A percentile compares a stretch with the other conserved stretches of the same genome.
Conservation (phyloP, 1,139 yeast genomes). For the Suhomyces chickasaworum region DNA sequence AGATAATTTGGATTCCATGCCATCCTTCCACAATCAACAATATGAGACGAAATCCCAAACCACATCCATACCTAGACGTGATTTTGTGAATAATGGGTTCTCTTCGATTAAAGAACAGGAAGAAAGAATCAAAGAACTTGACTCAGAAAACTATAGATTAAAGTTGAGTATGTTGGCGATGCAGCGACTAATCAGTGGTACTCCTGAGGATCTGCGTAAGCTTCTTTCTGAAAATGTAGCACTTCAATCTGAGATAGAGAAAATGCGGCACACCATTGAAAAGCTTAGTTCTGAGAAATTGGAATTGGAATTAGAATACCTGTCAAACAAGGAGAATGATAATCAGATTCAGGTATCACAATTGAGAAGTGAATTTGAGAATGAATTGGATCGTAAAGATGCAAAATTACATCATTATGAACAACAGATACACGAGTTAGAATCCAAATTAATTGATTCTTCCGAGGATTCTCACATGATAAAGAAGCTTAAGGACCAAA, state of each 20-base stretch:
- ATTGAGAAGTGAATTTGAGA: conserved; percentile 14
- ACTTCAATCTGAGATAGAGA: conserved; percentile 41
- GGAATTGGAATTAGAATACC: conserved; percentile 12
- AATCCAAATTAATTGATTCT: conserved; percentile 6
- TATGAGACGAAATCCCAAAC: conserved; percentile 1
- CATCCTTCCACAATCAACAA: conserved; percentile 7
- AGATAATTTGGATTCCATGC: conserved; percentile 24
- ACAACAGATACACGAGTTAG: conserved; percentile 10
- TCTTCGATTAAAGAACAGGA: conserved; percentile 56
- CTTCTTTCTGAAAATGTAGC: conserved; percentile 42
- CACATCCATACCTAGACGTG: conserved; percentile 15
- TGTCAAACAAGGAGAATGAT: conserved; percentile 22
- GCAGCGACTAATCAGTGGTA: conserved; percentile 47
- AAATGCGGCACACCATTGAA: conserved; percentile 22
- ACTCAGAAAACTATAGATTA: conserved; percentile 63
- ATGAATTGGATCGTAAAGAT: conserved; percentile 20
- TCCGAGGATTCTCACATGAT: conserved; percentile 10
- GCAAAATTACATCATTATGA: conserved; percentile 16
- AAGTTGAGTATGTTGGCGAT: conserved; percentile 60
- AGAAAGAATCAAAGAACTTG: conserved; percentile 48
- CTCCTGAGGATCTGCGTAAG: conserved; percentile 46
- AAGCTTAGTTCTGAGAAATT: conserved; percentile 14
- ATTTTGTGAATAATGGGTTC: conserved; percentile 28
- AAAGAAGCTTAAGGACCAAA: conserved; percentile 16
- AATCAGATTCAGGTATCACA: conserved; percentile 10